Percentiles rank a stretch among this genome's conserved stretches.
phyloP scores from a whole-genome alignment of 305 asterid genomes.

The Plantago coronopus region DNA sequence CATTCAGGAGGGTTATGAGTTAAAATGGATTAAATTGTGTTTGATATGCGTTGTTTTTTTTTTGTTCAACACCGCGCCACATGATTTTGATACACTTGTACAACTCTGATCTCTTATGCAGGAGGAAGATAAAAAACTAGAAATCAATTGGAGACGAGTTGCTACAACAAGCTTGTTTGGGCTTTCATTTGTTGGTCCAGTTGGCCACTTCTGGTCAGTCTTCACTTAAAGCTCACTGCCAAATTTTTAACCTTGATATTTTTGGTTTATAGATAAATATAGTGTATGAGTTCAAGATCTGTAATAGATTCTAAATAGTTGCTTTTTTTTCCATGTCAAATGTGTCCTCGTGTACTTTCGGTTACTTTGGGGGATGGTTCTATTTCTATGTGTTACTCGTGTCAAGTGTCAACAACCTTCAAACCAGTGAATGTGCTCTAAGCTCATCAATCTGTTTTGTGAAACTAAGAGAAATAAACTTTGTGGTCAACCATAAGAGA shows the following conservation, averaged over 20 bases:
- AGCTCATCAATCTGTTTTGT: no score
- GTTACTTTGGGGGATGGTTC: no score
- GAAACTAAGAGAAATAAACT: no score
- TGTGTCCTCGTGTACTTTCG: no score
- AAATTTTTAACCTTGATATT: background rate
- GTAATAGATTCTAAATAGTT: no score
- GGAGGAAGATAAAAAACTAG: constrained; percentile 57
- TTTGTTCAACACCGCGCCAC: background rate
- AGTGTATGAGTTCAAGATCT: background rate
- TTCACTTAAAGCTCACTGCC: constrained; percentile 13
- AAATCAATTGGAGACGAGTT: constrained; percentile 81
- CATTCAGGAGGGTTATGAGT: background rate
- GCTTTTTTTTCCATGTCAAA: no score
- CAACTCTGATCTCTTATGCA: constrained; percentile 23
- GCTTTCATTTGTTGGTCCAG: constrained; percentile 83
- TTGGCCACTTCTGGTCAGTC: constrained; percentile 86
- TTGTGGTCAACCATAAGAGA: no score
- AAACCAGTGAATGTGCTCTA: no score
- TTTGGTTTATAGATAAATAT: constrained; percentile 9
- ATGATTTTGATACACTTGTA: background rate
- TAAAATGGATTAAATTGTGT: background rate
- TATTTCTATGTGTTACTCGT: no score
- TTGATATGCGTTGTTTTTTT: constrained; percentile 5
- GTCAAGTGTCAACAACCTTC: no score
- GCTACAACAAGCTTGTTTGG: constrained; percentile 78